phyloP scores from a whole-genome alignment of 805 yeast genomes.

The Lachancea mirantina region DNA sequence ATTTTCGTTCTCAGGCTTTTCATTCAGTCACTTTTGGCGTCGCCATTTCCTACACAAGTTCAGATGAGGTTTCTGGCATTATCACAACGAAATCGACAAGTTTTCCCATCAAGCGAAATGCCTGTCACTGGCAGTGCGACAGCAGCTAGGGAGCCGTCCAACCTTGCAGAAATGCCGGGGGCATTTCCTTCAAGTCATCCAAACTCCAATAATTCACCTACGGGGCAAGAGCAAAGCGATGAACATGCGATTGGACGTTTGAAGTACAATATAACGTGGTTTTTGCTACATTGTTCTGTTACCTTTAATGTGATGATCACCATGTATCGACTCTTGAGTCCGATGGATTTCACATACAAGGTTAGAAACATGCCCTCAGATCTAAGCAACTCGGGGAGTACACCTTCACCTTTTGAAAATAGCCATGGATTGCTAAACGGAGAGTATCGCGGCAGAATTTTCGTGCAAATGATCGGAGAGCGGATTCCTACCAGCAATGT shows the following conservation, averaged over 20 bases:
- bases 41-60: constrained; percentile 36
- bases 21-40: constrained; percentile 34
- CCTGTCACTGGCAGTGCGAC: constrained; percentile 1
- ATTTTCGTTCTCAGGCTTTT: constrained; percentile 29
- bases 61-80: constrained; percentile 15
- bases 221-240: background rate
- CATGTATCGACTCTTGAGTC: constrained; percentile 18
- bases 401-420: constrained; percentile 26
- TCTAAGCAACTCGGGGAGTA: constrained; percentile 23
- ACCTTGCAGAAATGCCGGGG: background rate
- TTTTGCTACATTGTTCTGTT: constrained; percentile 22
- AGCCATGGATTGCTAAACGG: constrained; percentile 23
- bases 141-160: background rate
- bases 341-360: constrained; percentile 33
- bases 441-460: constrained; percentile 32
- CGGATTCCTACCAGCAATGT: constrained; percentile 29
- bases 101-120: no score
- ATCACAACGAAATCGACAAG: constrained; percentile 1
- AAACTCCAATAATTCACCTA: background rate
- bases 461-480: constrained; percentile 45
- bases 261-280: constrained; percentile 3
- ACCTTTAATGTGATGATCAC: constrained; percentile 20
- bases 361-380: constrained; percentile 20
- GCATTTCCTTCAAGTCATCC: background rate
- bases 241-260: background rate